Evolutionary conservation across 176 grass and related monocot genomes (phyloP).

Genomic region (Eleusine indica): DNA sequence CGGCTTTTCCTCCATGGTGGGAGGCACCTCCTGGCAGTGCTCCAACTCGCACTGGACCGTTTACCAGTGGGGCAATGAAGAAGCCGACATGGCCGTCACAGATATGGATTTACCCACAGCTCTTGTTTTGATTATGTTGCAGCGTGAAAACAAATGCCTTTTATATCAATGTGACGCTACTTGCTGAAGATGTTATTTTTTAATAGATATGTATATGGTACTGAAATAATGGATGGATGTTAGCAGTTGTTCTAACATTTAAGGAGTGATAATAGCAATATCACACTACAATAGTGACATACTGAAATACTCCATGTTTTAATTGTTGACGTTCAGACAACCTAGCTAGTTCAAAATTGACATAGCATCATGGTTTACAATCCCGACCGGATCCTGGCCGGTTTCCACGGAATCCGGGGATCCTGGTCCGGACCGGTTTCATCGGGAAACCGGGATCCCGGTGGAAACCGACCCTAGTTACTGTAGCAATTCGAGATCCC

Average conservation of each 20-base stretch:
- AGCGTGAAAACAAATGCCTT: background rate
- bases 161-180: background rate
- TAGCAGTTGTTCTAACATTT: background rate
- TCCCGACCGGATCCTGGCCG: too few relatives aligned
- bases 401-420: too few relatives aligned
- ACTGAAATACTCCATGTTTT: background rate
- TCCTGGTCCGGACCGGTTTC: too few relatives aligned
- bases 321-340: too few relatives aligned
- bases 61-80: background rate
- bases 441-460: too few relatives aligned
- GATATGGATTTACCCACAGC: slow-evolving; percentile 41
- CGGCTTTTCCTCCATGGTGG: slow-evolving; percentile 14
- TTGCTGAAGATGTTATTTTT: background rate
- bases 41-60: background rate
- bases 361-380: too few relatives aligned
- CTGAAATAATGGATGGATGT: background rate
- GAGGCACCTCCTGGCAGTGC: background rate
- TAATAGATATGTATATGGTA: background rate
- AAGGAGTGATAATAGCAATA: background rate
- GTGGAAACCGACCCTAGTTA: too few relatives aligned
- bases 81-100: background rate
- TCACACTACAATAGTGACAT: background rate
- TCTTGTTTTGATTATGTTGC: slow-evolving; percentile 46
- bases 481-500: too few relatives aligned
- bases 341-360: too few relatives aligned